These are phyloP conservation scores for Aspergillus nanangensis DNA, from an alignment of 495 filamentous ascomycete genomes.

Conservation along the genomic window DNA sequence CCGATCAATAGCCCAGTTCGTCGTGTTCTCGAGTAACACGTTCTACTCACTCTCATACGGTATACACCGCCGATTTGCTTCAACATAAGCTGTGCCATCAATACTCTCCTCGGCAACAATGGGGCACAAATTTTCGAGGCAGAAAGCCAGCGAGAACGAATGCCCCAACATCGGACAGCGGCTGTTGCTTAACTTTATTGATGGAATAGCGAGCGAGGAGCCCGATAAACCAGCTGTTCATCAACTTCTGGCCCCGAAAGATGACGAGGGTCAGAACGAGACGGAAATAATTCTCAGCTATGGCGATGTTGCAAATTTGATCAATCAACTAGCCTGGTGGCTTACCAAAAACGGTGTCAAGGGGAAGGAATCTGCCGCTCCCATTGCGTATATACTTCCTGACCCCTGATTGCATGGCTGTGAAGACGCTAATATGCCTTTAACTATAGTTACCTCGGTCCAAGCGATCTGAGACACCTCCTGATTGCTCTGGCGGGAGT, in stretches of 20 bases:
- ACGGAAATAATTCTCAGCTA: slow-evolving; percentile 25
- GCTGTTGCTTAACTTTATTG: slow-evolving; percentile 8
- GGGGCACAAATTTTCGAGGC: too few relatives aligned
- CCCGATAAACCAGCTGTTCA: slow-evolving; percentile 2
- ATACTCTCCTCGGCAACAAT: too few relatives aligned
- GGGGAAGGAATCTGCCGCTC: neutral
- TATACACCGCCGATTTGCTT: too few relatives aligned
- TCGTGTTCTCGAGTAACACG: too few relatives aligned
- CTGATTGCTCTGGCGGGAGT: slow-evolving; percentile 19
- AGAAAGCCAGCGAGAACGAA: too few relatives aligned
- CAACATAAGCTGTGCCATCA: too few relatives aligned
- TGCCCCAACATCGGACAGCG: neutral
- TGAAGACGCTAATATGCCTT: neutral
- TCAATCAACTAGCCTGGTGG: slow-evolving; percentile 45
- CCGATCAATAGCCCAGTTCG: too few relatives aligned
- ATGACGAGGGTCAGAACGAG: neutral
- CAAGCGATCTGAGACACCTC: slow-evolving; percentile 17
- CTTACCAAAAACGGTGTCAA: slow-evolving; percentile 12
- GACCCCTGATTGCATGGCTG: neutral
- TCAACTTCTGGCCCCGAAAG: slow-evolving; percentile 1
- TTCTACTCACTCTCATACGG: too few relatives aligned
- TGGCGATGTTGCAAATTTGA: slow-evolving; percentile 37
- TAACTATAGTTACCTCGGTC: slow-evolving; percentile 11
- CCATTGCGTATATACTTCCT: slow-evolving; percentile 1
- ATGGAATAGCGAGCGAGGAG: neutral